Evolutionary conservation across 2,329 filamentous ascomycete species (phyloP).

Genomic region (Mollisiaceae sp.): DNA sequence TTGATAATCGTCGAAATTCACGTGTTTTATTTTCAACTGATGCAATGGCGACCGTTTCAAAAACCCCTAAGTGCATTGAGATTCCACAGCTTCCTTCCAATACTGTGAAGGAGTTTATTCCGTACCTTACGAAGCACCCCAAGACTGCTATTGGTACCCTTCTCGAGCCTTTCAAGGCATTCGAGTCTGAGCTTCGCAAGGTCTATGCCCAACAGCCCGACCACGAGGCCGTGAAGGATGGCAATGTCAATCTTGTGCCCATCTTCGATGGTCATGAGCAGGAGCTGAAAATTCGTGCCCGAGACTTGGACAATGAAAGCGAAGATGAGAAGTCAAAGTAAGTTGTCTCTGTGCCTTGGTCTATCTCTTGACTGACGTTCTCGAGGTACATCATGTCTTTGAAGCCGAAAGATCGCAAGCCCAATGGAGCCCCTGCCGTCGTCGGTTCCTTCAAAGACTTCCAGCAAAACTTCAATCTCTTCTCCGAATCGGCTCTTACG

Average conservation of each 20-base stretch:
- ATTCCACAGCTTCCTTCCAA: conserved; percentile 36
- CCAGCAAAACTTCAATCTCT: conserved; percentile 78
- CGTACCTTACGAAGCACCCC: conserved; percentile 60
- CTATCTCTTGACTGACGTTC: neutral
- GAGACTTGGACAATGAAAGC: conserved; percentile 62
- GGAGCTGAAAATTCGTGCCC: conserved; percentile 65
- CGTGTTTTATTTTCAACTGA: neutral
- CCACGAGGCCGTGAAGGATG: conserved; percentile 61
- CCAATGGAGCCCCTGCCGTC: conserved; percentile 68
- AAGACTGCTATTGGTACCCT: conserved; percentile 61
- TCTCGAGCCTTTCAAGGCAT: conserved; percentile 68
- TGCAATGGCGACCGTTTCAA: conserved; percentile 16
- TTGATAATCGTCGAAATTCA: conserved; percentile 1
- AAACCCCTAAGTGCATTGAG: conserved; percentile 25
- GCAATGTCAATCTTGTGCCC: conserved; percentile 67
- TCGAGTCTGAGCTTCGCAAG: conserved; percentile 69
- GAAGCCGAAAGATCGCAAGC: conserved; percentile 63
- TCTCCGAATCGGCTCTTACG: conserved; percentile 76
- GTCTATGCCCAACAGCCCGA: conserved; percentile 71
- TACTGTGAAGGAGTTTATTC: conserved; percentile 40
- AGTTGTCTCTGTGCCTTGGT: neutral
- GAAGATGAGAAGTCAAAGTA: conserved; percentile 60
- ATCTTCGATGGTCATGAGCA: conserved; percentile 64
- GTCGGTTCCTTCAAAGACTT: conserved; percentile 73
- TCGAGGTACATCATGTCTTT: conserved; percentile 70